These are phyloP conservation scores for Aureobasidium subglaciale DNA, from an alignment of 2,329 filamentous ascomycete genomes.

Conservation along the genomic window DNA sequence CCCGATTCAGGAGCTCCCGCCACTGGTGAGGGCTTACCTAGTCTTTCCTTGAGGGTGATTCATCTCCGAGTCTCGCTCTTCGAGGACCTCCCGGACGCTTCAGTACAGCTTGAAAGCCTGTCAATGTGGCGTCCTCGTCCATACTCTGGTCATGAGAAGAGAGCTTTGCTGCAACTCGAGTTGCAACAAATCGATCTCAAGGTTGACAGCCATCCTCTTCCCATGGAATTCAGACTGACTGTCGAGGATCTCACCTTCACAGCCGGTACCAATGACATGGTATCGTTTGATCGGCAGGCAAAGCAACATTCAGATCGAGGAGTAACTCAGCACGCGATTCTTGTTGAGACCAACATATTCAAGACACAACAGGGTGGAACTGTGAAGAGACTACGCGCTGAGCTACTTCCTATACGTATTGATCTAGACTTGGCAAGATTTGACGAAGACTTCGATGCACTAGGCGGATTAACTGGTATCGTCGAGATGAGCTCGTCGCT, in stretches of 20 bases:
- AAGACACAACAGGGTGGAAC: constrained; percentile 19
- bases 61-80: background rate
- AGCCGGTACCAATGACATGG: constrained; percentile 1
- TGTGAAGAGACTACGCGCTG: constrained; percentile 48
- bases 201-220: background rate
- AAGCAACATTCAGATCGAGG: background rate
- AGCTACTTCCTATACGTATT: constrained; percentile 69
- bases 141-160: background rate
- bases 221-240: background rate
- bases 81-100: background rate
- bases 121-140: background rate
- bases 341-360: constrained; percentile 12
- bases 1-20: background rate
- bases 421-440: constrained; percentile 65
- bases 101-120: background rate
- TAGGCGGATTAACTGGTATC: constrained; percentile 86
- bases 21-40: background rate
- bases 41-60: background rate
- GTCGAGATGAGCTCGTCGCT: constrained; percentile 83
- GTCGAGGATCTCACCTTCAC: background rate
- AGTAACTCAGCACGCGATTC: background rate
- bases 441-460: constrained; percentile 70
- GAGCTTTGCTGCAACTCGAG: background rate
- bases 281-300: background rate
- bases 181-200: background rate